Evolutionary conservation across 345 rosid species (phyloP), one percentile per base, ranked within the genome.

Genomic region (Citrus mangshanensis): DNA sequence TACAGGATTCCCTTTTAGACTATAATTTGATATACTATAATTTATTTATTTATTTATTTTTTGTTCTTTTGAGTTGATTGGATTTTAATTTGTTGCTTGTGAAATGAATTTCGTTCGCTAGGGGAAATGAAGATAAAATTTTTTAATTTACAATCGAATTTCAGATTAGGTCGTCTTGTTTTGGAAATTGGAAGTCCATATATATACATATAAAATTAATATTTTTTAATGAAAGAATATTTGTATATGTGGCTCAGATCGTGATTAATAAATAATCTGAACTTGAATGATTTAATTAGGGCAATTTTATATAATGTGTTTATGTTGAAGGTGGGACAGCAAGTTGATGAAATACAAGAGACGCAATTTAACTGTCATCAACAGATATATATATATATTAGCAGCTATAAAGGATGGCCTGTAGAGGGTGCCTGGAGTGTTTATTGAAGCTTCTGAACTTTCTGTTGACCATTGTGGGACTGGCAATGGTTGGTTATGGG

Each of bases 401-500:
- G 22, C 58, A 54, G 22, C 0, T 54, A 68, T 62, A 51, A 9
- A 68, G 70, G 75, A 96, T 96, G 99, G 92, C 97, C 72, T 93
- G 94, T 85, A 89, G 86, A 84, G 95, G 97, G 62, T 96, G 78
- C 87, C 86, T 89, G 74, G 97, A 85, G 80, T 96, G 98, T 82
- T 81, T 94, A 70, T 69, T 96, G 79, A 96, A 91, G 92, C 88
- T 96, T 69, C 81, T 96, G 70, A 94, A 94, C 89, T 87, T 96
- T 75, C 85, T 94, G 76, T 72, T 96, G 81, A 90, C 95, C 72
- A 80, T 94, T 72, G 90, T 35, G 66, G 99, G 99, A 56, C 90
- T 94, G 83, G 87, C 95, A 22, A 96, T 96, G 92, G 86, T 93
- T 81, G 97, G 99, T 25, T 96, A 90, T 82, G 99, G 99, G 73